Percentiles rank a stretch among this genome's conserved stretches.
These are phyloP conservation scores for Alternaria sp. DNA, from an alignment of 2,329 filamentous ascomycete genomes.

Conservation along the genomic window DNA sequence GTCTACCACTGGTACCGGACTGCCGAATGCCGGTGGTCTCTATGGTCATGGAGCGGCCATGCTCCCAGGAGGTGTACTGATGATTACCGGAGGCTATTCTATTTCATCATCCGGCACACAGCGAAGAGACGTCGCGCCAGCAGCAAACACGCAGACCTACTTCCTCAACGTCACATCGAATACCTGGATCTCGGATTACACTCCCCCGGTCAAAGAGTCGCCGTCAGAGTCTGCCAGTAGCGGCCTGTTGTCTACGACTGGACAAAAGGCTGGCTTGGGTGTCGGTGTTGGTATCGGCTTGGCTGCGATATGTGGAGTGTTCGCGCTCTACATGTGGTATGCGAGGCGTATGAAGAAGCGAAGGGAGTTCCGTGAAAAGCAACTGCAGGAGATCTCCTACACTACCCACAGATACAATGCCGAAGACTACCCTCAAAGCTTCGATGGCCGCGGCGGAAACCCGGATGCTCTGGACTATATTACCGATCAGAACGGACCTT, in stretches of 20 bases:
- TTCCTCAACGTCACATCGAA: constrained; percentile 69
- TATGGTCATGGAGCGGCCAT: constrained; percentile 68
- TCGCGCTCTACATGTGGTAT: constrained; percentile 57
- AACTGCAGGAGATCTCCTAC: constrained; percentile 60
- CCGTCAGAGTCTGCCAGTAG: constrained; percentile 15
- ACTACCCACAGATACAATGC: constrained; percentile 55
- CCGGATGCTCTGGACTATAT: constrained; percentile 47
- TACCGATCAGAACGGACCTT: constrained; percentile 31
- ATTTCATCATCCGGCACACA: constrained; percentile 52
- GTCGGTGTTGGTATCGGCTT: constrained; percentile 54
- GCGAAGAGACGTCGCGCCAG: constrained; percentile 41
- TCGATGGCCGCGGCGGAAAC: constrained; percentile 49
- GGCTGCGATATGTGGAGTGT: constrained; percentile 50
- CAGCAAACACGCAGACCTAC: constrained; percentile 55
- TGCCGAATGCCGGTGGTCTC: constrained; percentile 56
- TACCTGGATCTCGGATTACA: constrained; percentile 64
- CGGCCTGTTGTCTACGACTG: constrained; percentile 50
- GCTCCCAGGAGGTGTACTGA: constrained; percentile 67
- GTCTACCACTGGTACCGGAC: constrained; percentile 49
- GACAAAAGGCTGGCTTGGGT: constrained; percentile 54
- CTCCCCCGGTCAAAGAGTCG: constrained; percentile 49
- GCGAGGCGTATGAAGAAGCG: constrained; percentile 48
- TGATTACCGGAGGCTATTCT: constrained; percentile 64
- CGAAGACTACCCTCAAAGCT: constrained; percentile 45
- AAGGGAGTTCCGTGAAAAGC: constrained; percentile 58